Conservation (phyloP, 208 protist species). For the Tritrichomonas musculus region DNA sequence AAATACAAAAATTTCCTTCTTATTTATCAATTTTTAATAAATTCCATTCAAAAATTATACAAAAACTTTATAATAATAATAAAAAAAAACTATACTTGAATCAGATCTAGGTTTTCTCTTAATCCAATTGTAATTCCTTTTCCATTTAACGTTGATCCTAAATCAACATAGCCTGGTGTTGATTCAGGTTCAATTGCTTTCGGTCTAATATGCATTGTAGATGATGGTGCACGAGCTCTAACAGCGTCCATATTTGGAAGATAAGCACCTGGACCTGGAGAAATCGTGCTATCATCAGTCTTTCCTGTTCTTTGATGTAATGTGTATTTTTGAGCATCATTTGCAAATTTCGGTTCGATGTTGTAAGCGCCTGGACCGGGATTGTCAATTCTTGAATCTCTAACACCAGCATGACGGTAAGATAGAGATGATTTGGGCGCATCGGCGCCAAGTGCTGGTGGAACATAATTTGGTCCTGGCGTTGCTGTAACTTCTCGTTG, state of each 20-base stretch:
- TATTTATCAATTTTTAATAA: too few relatives aligned
- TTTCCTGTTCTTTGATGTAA: not conserved
- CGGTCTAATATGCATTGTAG: not conserved
- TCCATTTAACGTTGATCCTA: not conserved
- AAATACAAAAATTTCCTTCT: too few relatives aligned
- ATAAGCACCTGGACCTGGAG: not conserved
- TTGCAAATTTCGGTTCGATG: not conserved
- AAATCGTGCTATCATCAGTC: not conserved
- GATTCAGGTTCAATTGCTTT: not conserved
- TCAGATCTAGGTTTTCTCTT: not conserved
- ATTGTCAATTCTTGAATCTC: not conserved
- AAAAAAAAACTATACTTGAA: constrained; percentile 28
- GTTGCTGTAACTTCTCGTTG: not conserved
- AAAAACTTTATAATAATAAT: too few relatives aligned
- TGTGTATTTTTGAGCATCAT: not conserved
- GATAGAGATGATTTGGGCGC: not conserved
- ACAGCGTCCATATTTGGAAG: not conserved
- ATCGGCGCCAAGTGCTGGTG: not conserved
- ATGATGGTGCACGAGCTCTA: not conserved
- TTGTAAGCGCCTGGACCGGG: not conserved
- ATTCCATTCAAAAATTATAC: too few relatives aligned
- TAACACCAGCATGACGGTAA: not conserved
- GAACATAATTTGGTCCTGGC: not conserved
- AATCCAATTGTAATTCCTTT: not conserved
- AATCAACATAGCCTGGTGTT: not conserved